phyloP scores from a whole-genome alignment of 2,329 filamentous ascomycete species.

The Trichoderma koningiopsis region DNA sequence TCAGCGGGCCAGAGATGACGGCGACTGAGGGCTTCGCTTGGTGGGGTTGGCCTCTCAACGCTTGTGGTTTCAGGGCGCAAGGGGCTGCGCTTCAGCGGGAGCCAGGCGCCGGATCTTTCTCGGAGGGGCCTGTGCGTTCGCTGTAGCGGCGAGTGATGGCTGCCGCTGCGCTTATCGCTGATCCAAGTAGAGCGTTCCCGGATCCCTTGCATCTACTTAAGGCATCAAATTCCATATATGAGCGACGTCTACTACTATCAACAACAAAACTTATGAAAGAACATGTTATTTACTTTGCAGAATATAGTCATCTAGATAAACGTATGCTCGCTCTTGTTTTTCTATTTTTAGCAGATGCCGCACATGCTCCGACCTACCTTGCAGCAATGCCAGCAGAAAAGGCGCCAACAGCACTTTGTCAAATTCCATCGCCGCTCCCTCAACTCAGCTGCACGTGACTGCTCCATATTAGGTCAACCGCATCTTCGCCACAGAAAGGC shows the following conservation, averaged over 20 bases:
- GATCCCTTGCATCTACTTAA: too few species aligned
- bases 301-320: background rate
- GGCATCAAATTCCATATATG: background rate
- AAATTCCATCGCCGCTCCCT: background rate
- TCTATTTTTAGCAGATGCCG: background rate
- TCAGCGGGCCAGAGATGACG: constrained; percentile 23
- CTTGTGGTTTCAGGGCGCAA: constrained; percentile 19
- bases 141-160: background rate
- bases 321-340: background rate
- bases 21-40: constrained; percentile 28
- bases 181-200: background rate
- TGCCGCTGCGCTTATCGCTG: background rate
- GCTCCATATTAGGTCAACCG: background rate
- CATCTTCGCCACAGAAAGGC: constrained; percentile 1
- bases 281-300: background rate
- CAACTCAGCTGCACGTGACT: constrained; percentile 3
- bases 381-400: background rate
- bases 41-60: constrained; percentile 27
- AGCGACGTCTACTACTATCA: background rate
- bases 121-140: constrained; percentile 22
- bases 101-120: constrained; percentile 28
- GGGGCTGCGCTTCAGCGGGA: constrained; percentile 21
- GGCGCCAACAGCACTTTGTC: background rate
- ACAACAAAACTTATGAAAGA: background rate
- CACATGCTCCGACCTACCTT: too few species aligned